Evolutionary conservation across 2,329 filamentous ascomycete genomes (phyloP), one percentile per base, ranked within the genome.

Genomic region (Volutella citrinella): DNA sequence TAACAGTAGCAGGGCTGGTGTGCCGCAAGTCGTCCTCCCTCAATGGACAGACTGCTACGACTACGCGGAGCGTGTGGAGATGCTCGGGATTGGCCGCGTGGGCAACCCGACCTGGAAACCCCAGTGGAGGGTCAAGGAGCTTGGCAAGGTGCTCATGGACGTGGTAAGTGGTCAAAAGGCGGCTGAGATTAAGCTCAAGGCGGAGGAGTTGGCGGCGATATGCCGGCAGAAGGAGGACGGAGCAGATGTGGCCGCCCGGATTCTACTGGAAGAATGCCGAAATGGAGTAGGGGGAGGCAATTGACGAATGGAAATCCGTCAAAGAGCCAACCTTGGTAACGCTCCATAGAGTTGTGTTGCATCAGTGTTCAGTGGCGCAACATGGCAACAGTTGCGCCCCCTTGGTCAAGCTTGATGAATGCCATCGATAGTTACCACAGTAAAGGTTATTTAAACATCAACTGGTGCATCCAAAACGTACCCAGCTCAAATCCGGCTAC

Each of bases 21-120:
- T 70, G 11, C 68, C 68, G 2, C 69, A 72, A 22, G 52, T 72
- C 5, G 41, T 70, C 5, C 51, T 73, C 1, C 66, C 68, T 1
- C 42, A 56, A 5, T 72, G 69, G 69, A 52, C 62, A 3, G 68
- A 72, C 41, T 65, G 59, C 17, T 71, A 69, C 40, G 69, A 72
- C 30, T 72, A 64, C 35, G 68, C 65, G 5, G 55, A 59, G 29
- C 57, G 68, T 1, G 64, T 60, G 8, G 68, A 72, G 48, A 50
- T 58, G 40, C 54, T 71, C 0, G 65, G 64, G 1, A 57, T 73
- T 15, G 68, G 68, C 4, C 45, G 50, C 5, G 56, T 45, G 27
- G 57, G 49, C 0, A 55, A 36, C 30, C 47, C 30, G 7, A 40
- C 19, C 7, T 27, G 36, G 1, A 48, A 51, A 32, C 54, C 54